These are phyloP conservation scores for Hydrangea macrophylla DNA, from an alignment of 148 eudicot species.

Conservation along the genomic window DNA sequence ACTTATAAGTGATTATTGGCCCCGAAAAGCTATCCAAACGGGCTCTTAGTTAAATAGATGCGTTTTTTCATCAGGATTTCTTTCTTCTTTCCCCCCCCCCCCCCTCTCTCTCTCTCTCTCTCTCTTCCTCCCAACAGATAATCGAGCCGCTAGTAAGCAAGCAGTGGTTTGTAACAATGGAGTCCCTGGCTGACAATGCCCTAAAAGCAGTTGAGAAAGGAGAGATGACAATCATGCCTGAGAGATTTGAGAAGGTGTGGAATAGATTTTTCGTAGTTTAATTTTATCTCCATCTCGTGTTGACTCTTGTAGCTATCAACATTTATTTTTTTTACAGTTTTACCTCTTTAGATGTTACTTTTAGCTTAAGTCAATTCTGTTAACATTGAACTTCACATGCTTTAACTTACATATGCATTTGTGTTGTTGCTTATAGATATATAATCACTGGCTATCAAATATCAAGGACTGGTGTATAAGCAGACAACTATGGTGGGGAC, in stretches of 20 bases:
- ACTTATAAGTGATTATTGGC: too few relatives aligned
- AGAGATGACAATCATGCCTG: conserved; percentile 82
- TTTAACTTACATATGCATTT: conserved; percentile 24
- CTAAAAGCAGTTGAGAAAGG: conserved; percentile 81
- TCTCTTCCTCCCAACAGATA: conserved; percentile 42
- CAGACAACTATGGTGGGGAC: conserved; percentile 99
- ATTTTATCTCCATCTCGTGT: conserved; percentile 2
- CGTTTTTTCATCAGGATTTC: neutral
- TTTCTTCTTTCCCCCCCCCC: too few relatives aligned
- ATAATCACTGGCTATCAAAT: conserved; percentile 94
- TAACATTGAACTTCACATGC: conserved; percentile 8
- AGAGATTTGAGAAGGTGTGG: conserved; percentile 90
- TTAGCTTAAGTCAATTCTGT: neutral
- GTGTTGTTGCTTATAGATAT: conserved; percentile 49
- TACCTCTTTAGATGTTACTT: conserved; percentile 7
- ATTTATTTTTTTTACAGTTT: neutral
- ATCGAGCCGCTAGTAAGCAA: conserved; percentile 96
- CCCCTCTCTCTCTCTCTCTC: conserved; percentile 15
- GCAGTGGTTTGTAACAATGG: conserved; percentile 99
- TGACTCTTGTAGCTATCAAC: neutral
- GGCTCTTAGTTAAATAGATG: conserved; percentile 2
- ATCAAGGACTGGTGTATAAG: conserved; percentile 99
- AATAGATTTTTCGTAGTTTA: neutral
- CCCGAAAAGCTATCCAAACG: too few relatives aligned
- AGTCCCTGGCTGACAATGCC: conserved; percentile 86